phyloP scores from a whole-genome alignment of 148 eudicot genomes.

The Rhododendron ovatum region DNA sequence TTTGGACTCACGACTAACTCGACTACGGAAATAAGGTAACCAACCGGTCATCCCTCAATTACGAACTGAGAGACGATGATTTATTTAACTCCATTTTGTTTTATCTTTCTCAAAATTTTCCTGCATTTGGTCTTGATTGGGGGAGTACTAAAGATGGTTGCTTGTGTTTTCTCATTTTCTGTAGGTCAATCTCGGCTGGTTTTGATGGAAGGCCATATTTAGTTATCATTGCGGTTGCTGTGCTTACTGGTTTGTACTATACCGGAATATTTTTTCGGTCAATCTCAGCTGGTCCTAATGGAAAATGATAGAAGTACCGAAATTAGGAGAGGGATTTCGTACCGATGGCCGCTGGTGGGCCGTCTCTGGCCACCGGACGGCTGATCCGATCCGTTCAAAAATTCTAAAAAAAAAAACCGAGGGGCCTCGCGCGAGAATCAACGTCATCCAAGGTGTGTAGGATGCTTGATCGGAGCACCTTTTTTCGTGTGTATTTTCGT shows the following conservation, averaged over 20 bases:
- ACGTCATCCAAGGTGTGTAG: no score
- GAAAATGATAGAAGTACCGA: no score
- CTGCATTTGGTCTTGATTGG: neutral
- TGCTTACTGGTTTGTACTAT: slow-evolving; percentile 32
- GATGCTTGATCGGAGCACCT: no score
- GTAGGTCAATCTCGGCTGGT: slow-evolving; percentile 53
- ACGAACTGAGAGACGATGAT: neutral
- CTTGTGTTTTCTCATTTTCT: slow-evolving; percentile 18
- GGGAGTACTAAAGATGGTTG: neutral
- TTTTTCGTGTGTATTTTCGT: no score
- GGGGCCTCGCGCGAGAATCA: no score
- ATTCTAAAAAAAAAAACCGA: no score
- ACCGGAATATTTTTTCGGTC: slow-evolving; percentile 32
- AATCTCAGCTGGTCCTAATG: slow-evolving; percentile 34
- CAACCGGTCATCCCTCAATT: neutral
- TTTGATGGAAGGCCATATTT: slow-evolving; percentile 28
- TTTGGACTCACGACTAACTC: slow-evolving; percentile 51
- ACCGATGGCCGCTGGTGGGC: no score
- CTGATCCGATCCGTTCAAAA: no score
- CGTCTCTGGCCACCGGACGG: no score
- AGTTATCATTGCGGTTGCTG: slow-evolving; percentile 18
- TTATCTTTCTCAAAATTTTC: neutral
- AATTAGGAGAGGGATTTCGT: no score
- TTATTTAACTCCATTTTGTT: neutral
- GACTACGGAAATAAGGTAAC: neutral